Base-by-base conservation (phyloP, 306 rosid species). In the Malus sieversii region DNA sequence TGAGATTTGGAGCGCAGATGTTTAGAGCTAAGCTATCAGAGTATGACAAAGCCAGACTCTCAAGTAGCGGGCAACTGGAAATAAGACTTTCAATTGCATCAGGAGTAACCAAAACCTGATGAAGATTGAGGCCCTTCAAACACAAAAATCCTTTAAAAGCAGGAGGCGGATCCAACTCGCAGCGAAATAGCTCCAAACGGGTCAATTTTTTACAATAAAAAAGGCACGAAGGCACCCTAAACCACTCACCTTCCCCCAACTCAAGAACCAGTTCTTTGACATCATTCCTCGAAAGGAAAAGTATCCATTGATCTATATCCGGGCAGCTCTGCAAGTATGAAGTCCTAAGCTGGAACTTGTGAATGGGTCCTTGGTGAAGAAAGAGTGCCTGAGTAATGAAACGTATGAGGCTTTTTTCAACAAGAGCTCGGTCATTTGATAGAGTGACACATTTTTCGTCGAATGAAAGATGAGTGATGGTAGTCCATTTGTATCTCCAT, bases 341-440 rank as follows among this genome's bases (percentile, higher is more conserved):
- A 81, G 85, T 82, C 4, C 80, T 75, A 11, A 95, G 83, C 82
- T 90, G 89, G 70, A 95, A 95, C 91, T 87, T 90, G 83, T 90
- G 98, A 76, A 95, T 84, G 10, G 98, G 93, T 16, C 98, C 98
- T 76, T 86, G 85, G 77, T 95, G 97, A 84, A 95, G 97, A 83
- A 92, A 88, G 53, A 95, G 86, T 75, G 87, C 80, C 69, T 80
- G 84, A 46, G 90, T 87, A 51, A 92, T 81, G 55, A 95, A 92
- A 67, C 92, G 83, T 6, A 84, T 53, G 58, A 92, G 79, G 62
- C 70, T 78, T 55, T 81, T 82, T 71, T 85, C 86, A 5, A 77
- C 74, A 69, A 53, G 35, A 8, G 52, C 73, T 70, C 78, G 78
- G 42, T 88, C 95, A 74, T 79, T 29, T 51, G 72, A 64, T 3